These are phyloP conservation scores for Kodamaea sagamina DNA, from an alignment of 805 yeast genomes.

Conservation along the genomic window DNA sequence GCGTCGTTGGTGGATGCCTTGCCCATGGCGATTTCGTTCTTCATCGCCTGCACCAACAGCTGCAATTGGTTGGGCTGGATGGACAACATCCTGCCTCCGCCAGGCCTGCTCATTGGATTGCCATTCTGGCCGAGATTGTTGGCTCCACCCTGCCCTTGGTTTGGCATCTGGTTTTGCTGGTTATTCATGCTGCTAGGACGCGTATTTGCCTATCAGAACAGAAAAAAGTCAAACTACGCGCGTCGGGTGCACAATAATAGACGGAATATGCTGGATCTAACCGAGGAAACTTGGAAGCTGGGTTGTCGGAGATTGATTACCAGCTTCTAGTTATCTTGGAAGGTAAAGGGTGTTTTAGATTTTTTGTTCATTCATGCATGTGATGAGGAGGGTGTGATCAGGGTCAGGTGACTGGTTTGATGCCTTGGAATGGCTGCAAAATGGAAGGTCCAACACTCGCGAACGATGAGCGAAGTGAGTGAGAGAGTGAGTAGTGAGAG, in stretches of 20 bases:
- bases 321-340: constrained; percentile 2
- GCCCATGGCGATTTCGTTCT: constrained; percentile 61
- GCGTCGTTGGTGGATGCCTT: constrained; percentile 60
- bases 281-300: background rate
- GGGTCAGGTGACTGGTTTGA: background rate
- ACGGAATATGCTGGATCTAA: background rate
- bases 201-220: constrained; percentile 1
- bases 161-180: constrained; percentile 4
- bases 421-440: background rate
- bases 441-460: no score
- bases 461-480: no score
- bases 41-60: constrained; percentile 60
- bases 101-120: constrained; percentile 10
- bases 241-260: background rate
- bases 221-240: constrained; percentile 5
- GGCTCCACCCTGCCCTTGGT: background rate
- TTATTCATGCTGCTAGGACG: background rate
- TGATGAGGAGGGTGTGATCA: background rate
- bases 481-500: no score
- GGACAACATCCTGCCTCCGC: constrained; percentile 8
- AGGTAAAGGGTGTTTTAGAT: background rate
- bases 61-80: constrained; percentile 56
- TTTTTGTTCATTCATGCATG: constrained; percentile 1
- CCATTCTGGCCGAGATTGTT: constrained; percentile 2
- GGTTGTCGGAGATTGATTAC: constrained; percentile 4